Conservation (phyloP, 2,329 filamentous ascomycete genomes). For the Chrysoporthe deuterocubensis region DNA sequence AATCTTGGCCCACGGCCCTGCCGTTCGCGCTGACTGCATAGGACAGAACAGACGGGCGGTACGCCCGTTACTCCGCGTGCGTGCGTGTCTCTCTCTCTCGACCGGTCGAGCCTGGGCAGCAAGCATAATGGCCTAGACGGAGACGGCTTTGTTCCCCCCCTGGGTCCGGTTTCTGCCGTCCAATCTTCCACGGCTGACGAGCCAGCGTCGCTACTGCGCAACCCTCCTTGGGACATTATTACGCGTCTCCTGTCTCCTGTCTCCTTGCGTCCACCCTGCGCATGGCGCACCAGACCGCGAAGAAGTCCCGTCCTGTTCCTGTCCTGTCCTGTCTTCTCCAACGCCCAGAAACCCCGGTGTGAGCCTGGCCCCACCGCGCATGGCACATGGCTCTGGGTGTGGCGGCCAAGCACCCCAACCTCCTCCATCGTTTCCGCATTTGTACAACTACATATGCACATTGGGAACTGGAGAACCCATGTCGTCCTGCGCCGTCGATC, state of each 20-base stretch:
- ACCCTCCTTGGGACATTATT: background rate
- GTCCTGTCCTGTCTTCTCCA: slow-evolving; percentile 6
- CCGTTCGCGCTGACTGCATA: too few relatives aligned
- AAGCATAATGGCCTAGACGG: too few relatives aligned
- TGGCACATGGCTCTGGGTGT: background rate
- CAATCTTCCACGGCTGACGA: background rate
- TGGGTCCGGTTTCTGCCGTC: background rate
- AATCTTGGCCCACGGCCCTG: too few relatives aligned
- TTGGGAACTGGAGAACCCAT: background rate
- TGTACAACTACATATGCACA: background rate
- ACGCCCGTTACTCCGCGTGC: too few relatives aligned
- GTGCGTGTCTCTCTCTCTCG: too few relatives aligned
- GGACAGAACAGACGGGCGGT: too few relatives aligned
- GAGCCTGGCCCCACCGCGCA: background rate
- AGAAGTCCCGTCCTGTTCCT: background rate
- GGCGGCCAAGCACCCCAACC: background rate
- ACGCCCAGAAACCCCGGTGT: background rate
- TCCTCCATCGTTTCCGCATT: background rate
- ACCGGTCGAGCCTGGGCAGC: too few relatives aligned
- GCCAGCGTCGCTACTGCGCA: background rate
- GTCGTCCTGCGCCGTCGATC: background rate
- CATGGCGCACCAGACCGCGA: background rate
- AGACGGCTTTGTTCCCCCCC: background rate
- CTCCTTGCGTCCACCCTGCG: background rate
- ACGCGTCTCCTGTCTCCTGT: background rate